These are phyloP conservation scores for Leptodontidium sp. DNA, from an alignment of 2,329 filamentous ascomycete species.

Conservation along the genomic window DNA sequence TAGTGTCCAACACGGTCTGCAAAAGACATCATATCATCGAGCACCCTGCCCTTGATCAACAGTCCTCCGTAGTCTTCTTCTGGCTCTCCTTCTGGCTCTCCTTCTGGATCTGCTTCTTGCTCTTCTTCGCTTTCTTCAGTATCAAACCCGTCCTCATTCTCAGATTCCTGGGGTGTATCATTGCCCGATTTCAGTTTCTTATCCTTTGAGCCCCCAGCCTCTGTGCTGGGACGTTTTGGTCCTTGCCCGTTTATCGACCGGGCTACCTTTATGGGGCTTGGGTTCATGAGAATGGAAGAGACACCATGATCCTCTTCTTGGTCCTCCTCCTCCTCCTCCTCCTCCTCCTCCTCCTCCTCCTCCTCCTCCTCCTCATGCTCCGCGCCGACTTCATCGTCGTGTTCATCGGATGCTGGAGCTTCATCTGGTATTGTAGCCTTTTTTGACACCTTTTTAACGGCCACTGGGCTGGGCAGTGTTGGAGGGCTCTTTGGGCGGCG, in stretches of 20 bases:
- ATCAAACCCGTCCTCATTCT: neutral
- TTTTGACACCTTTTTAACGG: neutral
- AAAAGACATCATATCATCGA: conserved; percentile 21
- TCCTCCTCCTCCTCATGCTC: neutral
- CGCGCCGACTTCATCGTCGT: neutral
- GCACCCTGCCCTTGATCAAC: conserved; percentile 7
- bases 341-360: neutral
- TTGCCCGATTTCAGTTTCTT: neutral
- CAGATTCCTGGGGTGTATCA: neutral
- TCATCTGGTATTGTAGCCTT: neutral
- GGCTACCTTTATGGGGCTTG: conserved; percentile 30
- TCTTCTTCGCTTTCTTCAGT: neutral
- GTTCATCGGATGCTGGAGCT: neutral
- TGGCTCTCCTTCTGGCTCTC: neutral
- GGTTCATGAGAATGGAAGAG: conserved; percentile 25
- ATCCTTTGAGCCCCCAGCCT: neutral
- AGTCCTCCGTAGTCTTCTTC: neutral
- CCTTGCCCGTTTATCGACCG: neutral
- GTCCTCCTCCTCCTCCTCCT: neutral
- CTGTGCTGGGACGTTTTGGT: neutral
- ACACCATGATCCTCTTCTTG: conserved; percentile 1
- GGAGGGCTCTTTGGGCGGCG: conserved; percentile 17
- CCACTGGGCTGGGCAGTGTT: no score
- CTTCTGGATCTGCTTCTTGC: neutral
- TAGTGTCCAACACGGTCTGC: conserved; percentile 23